These are phyloP conservation scores for Ogataea zsoltii DNA, from an alignment of 805 yeast species.

Conservation along the genomic window DNA sequence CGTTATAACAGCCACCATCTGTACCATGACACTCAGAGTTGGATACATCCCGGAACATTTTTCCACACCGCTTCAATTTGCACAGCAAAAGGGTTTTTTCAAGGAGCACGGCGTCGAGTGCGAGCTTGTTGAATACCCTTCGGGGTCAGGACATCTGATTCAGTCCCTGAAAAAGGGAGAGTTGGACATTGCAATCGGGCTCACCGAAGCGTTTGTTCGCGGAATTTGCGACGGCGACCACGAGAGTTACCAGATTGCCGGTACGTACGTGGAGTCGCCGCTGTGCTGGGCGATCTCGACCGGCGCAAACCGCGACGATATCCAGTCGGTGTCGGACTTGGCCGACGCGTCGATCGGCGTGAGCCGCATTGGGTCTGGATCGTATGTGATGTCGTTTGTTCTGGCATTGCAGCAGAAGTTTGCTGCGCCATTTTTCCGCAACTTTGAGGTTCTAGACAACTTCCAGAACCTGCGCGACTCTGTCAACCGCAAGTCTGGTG, in stretches of 20 bases:
- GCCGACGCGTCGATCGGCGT: slow-evolving; percentile 68
- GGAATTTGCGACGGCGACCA: slow-evolving; percentile 74
- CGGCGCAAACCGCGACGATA: slow-evolving; percentile 60
- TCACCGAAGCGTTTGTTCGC: slow-evolving; percentile 88
- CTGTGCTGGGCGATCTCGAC: slow-evolving; percentile 89
- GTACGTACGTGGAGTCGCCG: slow-evolving; percentile 85
- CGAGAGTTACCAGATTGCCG: slow-evolving; percentile 59
- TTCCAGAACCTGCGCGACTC: slow-evolving; percentile 78
- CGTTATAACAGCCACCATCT: no score
- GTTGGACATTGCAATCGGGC: slow-evolving; percentile 81
- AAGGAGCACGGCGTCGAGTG: slow-evolving; percentile 49
- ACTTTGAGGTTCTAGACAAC: slow-evolving; percentile 59
- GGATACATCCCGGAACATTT: slow-evolving; percentile 94
- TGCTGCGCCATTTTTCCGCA: slow-evolving; percentile 47
- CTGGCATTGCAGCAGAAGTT: slow-evolving; percentile 65
- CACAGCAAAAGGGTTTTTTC: slow-evolving; percentile 59
- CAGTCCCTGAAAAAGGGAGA: slow-evolving; percentile 63
- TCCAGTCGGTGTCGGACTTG: slow-evolving; percentile 53
- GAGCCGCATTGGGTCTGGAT: slow-evolving; percentile 86
- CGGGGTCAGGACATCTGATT: slow-evolving; percentile 88
- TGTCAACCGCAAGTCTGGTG: slow-evolving; percentile 57
- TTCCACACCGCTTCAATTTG: slow-evolving; percentile 81
- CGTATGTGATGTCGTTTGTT: slow-evolving; percentile 88
- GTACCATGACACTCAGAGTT: slow-evolving; percentile 43
- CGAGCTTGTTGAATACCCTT: slow-evolving; percentile 68